A percentile compares a stretch with the other conserved stretches of the same genome.
phyloP scores from a whole-genome alignment of 192 early-diverging fungal genomes.

The Podila verticillata region DNA sequence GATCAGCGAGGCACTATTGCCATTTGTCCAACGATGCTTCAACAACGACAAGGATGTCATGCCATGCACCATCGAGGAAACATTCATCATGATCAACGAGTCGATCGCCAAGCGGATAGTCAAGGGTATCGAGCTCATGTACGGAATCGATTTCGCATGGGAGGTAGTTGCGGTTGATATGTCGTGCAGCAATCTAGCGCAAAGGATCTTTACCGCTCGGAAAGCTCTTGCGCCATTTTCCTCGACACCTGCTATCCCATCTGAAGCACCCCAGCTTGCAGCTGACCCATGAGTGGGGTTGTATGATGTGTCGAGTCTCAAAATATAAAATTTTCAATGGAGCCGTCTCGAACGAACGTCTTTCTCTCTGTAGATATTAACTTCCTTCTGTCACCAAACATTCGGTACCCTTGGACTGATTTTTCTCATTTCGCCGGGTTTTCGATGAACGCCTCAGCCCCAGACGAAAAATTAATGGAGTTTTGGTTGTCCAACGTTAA shows the following conservation, averaged over 20 bases:
- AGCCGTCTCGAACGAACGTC: too few relatives aligned
- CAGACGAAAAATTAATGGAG: too few relatives aligned
- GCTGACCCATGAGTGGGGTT: too few relatives aligned
- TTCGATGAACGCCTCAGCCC: too few relatives aligned
- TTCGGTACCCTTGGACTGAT: too few relatives aligned
- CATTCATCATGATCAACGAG: conserved; percentile 65
- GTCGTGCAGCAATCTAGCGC: conserved; percentile 23
- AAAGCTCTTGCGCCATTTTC: conserved; percentile 28
- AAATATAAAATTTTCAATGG: too few relatives aligned
- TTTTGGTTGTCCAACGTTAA: too few relatives aligned
- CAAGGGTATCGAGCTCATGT: conserved; percentile 82
- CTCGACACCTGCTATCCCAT: background rate
- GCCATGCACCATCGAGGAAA: conserved; percentile 55
- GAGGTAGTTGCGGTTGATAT: conserved; percentile 67
- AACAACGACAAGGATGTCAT: conserved; percentile 56
- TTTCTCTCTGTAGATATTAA: too few relatives aligned
- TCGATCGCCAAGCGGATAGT: conserved; percentile 75
- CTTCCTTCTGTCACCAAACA: too few relatives aligned
- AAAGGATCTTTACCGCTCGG: conserved; percentile 31
- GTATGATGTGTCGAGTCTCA: too few relatives aligned
- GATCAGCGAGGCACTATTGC: conserved; percentile 47
- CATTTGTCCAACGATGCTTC: conserved; percentile 56
- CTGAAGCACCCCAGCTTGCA: background rate
- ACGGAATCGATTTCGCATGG: conserved; percentile 91
- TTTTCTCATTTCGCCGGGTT: too few relatives aligned